Evolutionary conservation across 768 basidiomycete genomes (phyloP), one percentile per base, ranked within the genome.

Genomic region (Melanogaster broomeanus): DNA sequence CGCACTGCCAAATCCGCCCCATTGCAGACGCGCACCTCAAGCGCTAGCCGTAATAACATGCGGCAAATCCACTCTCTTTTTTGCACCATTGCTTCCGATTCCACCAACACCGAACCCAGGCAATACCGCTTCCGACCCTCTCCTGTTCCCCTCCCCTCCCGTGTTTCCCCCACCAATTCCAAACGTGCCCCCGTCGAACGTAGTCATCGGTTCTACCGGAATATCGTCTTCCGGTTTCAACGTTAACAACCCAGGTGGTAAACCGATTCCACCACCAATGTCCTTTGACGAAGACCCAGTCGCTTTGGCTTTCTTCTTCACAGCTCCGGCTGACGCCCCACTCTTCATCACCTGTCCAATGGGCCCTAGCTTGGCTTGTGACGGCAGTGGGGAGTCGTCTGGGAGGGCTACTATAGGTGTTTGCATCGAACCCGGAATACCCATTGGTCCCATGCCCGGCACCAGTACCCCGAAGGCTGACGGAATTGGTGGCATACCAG

Each of bases 341-440:
- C 76, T 72, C 62, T 83, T 81, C 61, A 83, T 59, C 52, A 91
- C 80, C 65, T 91, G 88, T 7, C 90, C 90, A 16, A 91, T 70
- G 0, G 90, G 91, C 0, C 89, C 88, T 59, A 92, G 80, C 73
- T 88, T 92, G 40, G 78, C 71, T 58, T 89, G 88, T 3, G 73
- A 64, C 11, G 79, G 61, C 31, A 71, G 72, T 0, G 87, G 84
- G 2, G 69, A 31, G 58, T 93, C 90, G 74, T 93, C 90, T 9
- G 78, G 76, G 4, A 92, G 74, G 4, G 74, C 64, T 15, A 80
- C 49, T 19, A 61, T 18, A 8, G 60, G 50, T 15, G 68, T 47
- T 25, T 64, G 58, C 12, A 33, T 34, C 37, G 56, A n/a, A 3
- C 37, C 54, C 11, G 22, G 19, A 15, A 25, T 21, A 3, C 31